Percentiles rank a stretch among this genome's conserved stretches.
Conservation (phyloP, 352 stramenopile genomes). For the Phytophthora hybrid region DNA sequence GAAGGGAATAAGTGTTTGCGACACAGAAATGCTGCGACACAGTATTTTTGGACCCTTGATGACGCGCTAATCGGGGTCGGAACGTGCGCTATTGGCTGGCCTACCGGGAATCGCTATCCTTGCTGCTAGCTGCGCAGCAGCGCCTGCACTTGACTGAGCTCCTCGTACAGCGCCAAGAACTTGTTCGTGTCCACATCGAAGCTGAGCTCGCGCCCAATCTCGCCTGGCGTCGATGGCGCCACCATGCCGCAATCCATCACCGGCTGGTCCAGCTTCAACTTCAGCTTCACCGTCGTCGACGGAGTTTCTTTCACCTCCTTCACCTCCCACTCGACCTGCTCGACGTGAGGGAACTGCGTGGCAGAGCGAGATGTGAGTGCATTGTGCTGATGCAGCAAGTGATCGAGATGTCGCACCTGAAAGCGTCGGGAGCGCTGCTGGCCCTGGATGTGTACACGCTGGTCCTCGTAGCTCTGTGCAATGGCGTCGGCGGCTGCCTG, state of each 20-base stretch:
- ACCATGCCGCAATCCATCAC: conserved; percentile 31
- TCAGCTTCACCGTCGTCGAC: conserved; percentile 28
- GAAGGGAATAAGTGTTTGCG: conserved; percentile 3
- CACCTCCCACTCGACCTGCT: conserved; percentile 42
- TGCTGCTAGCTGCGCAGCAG: conserved; percentile 29
- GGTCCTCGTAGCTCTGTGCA: conserved; percentile 42
- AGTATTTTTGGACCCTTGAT: conserved; percentile 27
- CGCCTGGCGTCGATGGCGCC: not conserved
- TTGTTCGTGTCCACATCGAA: conserved; percentile 39
- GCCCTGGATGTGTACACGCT: conserved; percentile 38
- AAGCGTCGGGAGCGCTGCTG: conserved; percentile 47
- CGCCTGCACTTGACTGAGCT: conserved; percentile 43
- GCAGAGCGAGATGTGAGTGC: not conserved
- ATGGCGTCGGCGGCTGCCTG: conserved; percentile 28
- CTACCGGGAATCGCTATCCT: too few relatives aligned
- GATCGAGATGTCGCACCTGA: conserved; percentile 37
- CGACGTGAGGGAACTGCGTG: conserved; percentile 40
- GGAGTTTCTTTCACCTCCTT: conserved; percentile 14
- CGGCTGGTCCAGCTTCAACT: conserved; percentile 44
- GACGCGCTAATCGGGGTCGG: conserved; percentile 12
- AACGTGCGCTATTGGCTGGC: conserved; percentile 14
- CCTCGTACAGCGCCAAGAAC: conserved; percentile 47
- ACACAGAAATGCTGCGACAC: conserved; percentile 23
- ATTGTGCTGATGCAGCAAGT: not conserved
- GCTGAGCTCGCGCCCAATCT: conserved; percentile 17